Evolutionary conservation across 371 early-diverging fungal species (phyloP).

Genomic region (Mortierella sp.): DNA sequence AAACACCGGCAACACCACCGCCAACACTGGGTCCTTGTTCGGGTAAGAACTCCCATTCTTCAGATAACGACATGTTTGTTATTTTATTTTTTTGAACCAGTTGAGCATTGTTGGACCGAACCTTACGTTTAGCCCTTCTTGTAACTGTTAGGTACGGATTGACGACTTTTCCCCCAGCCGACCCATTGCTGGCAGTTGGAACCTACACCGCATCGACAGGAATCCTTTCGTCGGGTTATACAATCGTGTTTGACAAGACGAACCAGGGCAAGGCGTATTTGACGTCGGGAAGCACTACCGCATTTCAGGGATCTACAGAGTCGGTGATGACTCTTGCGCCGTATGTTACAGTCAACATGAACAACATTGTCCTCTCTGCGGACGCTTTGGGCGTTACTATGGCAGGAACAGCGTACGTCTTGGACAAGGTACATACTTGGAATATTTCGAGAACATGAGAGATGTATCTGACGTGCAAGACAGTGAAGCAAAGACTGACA

Average conservation of each 20-base stretch:
- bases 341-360: background rate
- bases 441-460: too few relatives aligned
- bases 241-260: background rate
- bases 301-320: background rate
- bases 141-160: background rate
- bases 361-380: background rate
- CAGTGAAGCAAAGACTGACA: background rate
- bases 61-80: too few relatives aligned
- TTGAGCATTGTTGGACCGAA: background rate
- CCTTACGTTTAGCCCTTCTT: background rate
- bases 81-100: too few relatives aligned
- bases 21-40: too few relatives aligned
- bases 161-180: background rate
- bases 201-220: background rate
- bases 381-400: background rate
- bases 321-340: background rate
- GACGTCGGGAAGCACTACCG: background rate
- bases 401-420: background rate
- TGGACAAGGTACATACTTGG: background rate
- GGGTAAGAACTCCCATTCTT: too few relatives aligned
- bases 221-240: background rate
- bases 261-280: background rate
- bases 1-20: too few relatives aligned
- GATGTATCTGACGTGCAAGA: too few relatives aligned
- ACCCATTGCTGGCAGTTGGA: background rate